Base-by-base conservation (phyloP, 768 basidiomycete genomes). In the Butyriboletus loyo region DNA sequence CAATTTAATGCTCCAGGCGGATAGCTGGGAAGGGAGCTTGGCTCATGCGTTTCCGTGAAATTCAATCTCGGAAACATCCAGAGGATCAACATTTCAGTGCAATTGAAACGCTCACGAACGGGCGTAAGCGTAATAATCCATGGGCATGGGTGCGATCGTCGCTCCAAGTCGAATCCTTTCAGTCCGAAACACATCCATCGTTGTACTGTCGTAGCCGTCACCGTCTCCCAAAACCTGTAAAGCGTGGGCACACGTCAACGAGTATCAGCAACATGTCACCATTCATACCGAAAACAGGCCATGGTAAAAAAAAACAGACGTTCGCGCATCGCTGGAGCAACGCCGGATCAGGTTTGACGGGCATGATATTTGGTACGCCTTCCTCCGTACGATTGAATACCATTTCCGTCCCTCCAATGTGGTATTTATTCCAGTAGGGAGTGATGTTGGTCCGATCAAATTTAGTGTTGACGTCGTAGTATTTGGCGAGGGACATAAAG, bases 401-500 rank as follows among this genome's bases (percentile, higher is more conserved):
- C 62, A 60, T 63, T n/a, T 63, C 62, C 21, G 53, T 55, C 13
- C 38, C 14, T 4, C 46, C 46, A 1, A 22, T 4, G 32, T 5
- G 0, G 27, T 64, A 53, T 22, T 39, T 7, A 10, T 43, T 24
- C 62, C 61, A 63, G 14, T 38, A 0, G 0, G 62, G 62, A 9
- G 63, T 59, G 49, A 65, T 55, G 25, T 59, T 55, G 5, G 14
- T 42, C 8, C 46, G 50, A 21, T 64, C 57, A 4, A 59, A 47
- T 25, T 55, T 64, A 1, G 2, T 17, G 46, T 69, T 66, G 38
- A 61, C 56, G 46, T 72, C 60, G 28, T 62, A 35, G 45, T 52
- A 51, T 42, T 44, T 62, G 9, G 48, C 59, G 22, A 65, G 32
- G 4, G 66, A 58, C 40, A 68, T 55, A 49, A 72, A 69, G 1